A percentile compares a stretch with the other conserved stretches of the same genome.
Conservation (phyloP, 495 filamentous ascomycete genomes). For the Aspergillus coremiiformis region DNA sequence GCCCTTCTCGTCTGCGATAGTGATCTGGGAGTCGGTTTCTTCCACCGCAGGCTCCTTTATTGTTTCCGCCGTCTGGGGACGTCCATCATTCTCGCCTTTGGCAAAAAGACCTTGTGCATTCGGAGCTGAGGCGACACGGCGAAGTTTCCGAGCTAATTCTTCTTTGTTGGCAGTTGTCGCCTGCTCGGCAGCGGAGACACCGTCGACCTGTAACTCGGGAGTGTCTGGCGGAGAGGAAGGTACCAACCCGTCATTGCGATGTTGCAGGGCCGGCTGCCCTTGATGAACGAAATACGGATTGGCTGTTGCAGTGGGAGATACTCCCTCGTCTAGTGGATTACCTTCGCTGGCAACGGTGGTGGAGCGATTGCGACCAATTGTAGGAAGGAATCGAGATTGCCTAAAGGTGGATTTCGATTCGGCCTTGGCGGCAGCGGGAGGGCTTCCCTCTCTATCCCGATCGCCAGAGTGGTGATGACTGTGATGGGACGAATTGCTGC, state of each 20-base stretch:
- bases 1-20: conserved; percentile 38
- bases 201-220: conserved; percentile 65
- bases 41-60: conserved; percentile 65
- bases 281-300: conserved; percentile 98
- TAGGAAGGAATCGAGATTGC: conserved; percentile 76
- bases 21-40: conserved; percentile 50
- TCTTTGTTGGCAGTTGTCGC: conserved; percentile 77
- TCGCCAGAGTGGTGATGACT: conserved; percentile 21
- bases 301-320: conserved; percentile 88
- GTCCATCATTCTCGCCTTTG: conserved; percentile 53
- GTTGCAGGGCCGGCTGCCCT: conserved; percentile 82
- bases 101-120: conserved; percentile 93
- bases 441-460: conserved; percentile 13
- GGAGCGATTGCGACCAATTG: conserved; percentile 69
- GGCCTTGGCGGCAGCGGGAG: conserved; percentile 31
- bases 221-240: conserved; percentile 95
- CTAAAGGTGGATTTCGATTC: conserved; percentile 63
- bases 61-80: conserved; percentile 73
- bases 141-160: conserved; percentile 83
- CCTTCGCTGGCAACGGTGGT: conserved; percentile 91
- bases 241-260: conserved; percentile 92
- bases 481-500: conserved; percentile 43
- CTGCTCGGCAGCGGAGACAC: conserved; percentile 66
- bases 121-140: conserved; percentile 89
- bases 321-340: conserved; percentile 75